Evolutionary conservation across 2,329 filamentous ascomycete genomes (phyloP).

Genomic region (Tolypocladium pustulatum): DNA sequence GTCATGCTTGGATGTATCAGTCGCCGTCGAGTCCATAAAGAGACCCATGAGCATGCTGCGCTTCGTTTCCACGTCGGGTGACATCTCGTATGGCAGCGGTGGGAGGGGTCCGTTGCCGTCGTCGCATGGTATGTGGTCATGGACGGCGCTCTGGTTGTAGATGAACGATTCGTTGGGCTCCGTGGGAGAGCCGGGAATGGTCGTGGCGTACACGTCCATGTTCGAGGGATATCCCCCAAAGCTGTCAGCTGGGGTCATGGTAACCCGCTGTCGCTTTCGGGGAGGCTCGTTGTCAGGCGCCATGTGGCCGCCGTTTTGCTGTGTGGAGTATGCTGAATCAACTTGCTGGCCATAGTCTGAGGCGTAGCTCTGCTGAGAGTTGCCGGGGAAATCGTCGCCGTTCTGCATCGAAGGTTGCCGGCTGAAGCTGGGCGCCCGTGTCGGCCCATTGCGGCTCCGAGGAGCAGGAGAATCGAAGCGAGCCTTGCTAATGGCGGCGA

Average conservation of each 20-base stretch:
- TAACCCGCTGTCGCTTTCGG: constrained; percentile 61
- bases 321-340: constrained; percentile 62
- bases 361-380: constrained; percentile 74
- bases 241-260: constrained; percentile 44
- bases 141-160: constrained; percentile 43
- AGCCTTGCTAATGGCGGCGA: constrained; percentile 94
- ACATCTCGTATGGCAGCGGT: constrained; percentile 51
- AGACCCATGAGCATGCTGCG: constrained; percentile 73
- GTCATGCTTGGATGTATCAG: constrained; percentile 64
- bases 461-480: constrained; percentile 81
- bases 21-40: constrained; percentile 63
- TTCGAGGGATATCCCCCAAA: constrained; percentile 43
- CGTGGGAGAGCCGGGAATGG: constrained; percentile 62
- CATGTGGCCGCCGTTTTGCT: constrained; percentile 28
- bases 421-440: constrained; percentile 58
- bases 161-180: constrained; percentile 73
- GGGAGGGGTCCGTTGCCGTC: constrained; percentile 50
- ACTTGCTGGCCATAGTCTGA: constrained; percentile 66
- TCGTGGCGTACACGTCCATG: constrained; percentile 31
- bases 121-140: constrained; percentile 28
- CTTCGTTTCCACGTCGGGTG: constrained; percentile 64
- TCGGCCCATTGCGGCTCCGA: constrained; percentile 51
- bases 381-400: constrained; percentile 54
- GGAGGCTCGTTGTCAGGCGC: constrained; percentile 62
- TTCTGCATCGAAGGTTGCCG: constrained; percentile 64